A percentile compares a stretch with the other conserved stretches of the same genome.
phyloP scores from a whole-genome alignment of 768 basidiomycete genomes.

The Leccinum subtestaceum region DNA sequence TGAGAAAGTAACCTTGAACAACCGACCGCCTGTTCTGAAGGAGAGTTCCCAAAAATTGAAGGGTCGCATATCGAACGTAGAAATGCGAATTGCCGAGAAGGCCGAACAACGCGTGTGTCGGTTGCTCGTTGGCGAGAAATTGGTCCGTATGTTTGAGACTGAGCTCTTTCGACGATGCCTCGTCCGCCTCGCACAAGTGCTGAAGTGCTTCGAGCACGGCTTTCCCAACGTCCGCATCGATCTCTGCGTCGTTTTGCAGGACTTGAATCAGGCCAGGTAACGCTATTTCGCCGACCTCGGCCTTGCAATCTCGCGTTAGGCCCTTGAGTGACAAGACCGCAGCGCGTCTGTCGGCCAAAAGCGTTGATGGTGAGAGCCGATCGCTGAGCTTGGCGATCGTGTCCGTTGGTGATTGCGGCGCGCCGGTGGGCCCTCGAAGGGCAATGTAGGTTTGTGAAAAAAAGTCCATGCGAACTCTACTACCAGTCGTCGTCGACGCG shows the following conservation, averaged over 20 bases:
- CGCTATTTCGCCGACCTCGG: conserved; percentile 80
- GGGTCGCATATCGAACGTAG: conserved; percentile 79
- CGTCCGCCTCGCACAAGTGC: conserved; percentile 79
- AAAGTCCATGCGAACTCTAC: conserved; percentile 62
- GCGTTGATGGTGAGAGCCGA: conserved; percentile 83
- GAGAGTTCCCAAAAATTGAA: conserved; percentile 78
- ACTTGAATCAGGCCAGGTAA: conserved; percentile 77
- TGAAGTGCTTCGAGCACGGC: conserved; percentile 89
- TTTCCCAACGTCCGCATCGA: conserved; percentile 90
- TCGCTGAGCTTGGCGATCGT: conserved; percentile 88
- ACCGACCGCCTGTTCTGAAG: conserved; percentile 77
- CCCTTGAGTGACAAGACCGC: conserved; percentile 94
- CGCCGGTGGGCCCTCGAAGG: conserved; percentile 77
- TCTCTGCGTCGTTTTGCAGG: conserved; percentile 81
- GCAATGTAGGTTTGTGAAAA: conserved; percentile 83
- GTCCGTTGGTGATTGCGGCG: conserved; percentile 79
- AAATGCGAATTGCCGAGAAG: conserved; percentile 76
- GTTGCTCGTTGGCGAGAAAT: conserved; percentile 68
- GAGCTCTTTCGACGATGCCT: conserved; percentile 49
- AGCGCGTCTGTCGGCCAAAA: conserved; percentile 88
- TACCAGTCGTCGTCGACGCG: not conserved
- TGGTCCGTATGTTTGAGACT: conserved; percentile 81
- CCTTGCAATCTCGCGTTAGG: conserved; percentile 84
- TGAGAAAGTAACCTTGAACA: conserved; percentile 91
- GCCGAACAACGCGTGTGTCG: conserved; percentile 71